phyloP scores from a whole-genome alignment of 176 grass and related monocot species.

The Carex pumila region DNA sequence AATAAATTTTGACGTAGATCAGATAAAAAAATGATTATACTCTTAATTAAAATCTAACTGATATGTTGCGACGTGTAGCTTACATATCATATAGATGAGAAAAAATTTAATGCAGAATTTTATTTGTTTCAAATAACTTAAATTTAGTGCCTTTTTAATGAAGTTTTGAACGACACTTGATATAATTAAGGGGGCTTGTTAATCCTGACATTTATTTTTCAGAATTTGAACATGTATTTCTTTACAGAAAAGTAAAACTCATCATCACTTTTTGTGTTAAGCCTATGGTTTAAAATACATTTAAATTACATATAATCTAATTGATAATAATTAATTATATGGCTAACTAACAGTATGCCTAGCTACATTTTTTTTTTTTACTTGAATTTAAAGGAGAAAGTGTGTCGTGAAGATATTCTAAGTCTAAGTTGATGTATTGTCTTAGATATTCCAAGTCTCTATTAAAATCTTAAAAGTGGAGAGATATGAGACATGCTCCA shows the following conservation, averaged over 20 bases:
- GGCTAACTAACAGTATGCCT: background rate
- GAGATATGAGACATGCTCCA: background rate
- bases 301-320: too few relatives aligned
- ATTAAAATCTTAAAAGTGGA: background rate
- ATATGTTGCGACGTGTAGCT: background rate
- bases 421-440: background rate
- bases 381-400: background rate
- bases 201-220: too few relatives aligned
- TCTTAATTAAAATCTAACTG: background rate
- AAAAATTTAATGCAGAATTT: background rate
- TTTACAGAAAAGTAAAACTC: too few relatives aligned
- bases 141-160: too few relatives aligned
- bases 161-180: background rate
- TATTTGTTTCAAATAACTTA: too few relatives aligned
- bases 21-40: background rate
- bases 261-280: too few relatives aligned
- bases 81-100: background rate
- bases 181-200: too few relatives aligned
- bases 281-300: too few relatives aligned
- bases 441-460: background rate
- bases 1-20: too few relatives aligned
- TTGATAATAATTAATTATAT: too few relatives aligned
- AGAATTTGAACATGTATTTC: too few relatives aligned
- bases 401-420: background rate
- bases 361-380: background rate